Evolutionary conservation across 306 rosid species (phyloP).

Genomic region (Fagus sylvatica): DNA sequence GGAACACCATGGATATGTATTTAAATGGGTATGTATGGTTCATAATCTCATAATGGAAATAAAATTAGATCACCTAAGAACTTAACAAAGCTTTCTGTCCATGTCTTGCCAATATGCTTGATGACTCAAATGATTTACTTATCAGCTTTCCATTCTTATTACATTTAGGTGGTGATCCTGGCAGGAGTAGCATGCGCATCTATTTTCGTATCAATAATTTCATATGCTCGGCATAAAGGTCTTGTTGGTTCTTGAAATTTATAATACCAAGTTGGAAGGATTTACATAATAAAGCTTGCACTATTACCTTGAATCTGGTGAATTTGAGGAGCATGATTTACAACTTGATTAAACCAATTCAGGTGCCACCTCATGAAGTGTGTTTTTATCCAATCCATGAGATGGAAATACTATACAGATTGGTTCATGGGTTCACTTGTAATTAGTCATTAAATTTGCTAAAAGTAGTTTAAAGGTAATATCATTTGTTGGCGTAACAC

Average conservation of each 20-base stretch:
- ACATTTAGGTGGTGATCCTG: slow-evolving; percentile 68
- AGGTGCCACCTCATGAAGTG: neutral
- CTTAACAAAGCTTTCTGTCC: neutral
- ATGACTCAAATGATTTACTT: neutral
- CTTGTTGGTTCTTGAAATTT: slow-evolving; percentile 73
- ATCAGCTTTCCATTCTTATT: neutral
- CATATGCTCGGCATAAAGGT: slow-evolving; percentile 89
- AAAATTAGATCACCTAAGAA: neutral
- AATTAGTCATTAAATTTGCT: neutral
- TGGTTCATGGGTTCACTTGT: neutral
- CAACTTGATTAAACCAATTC: neutral
- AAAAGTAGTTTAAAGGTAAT: neutral
- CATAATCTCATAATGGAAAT: neutral
- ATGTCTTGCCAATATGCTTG: slow-evolving; percentile 1
- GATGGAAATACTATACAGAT: neutral
- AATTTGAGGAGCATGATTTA: neutral
- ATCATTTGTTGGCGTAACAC: neutral
- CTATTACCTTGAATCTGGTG: neutral
- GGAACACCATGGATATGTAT: slow-evolving; percentile 47
- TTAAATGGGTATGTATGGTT: slow-evolving; percentile 70
- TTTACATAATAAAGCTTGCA: neutral
- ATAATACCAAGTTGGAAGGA: slow-evolving; percentile 13
- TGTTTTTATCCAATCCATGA: neutral
- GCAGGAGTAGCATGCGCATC: slow-evolving; percentile 57
- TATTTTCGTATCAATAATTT: slow-evolving; percentile 54